These are phyloP conservation scores for Fusarium anthophilum DNA, from an alignment of 2,329 filamentous ascomycete genomes.

Conservation along the genomic window DNA sequence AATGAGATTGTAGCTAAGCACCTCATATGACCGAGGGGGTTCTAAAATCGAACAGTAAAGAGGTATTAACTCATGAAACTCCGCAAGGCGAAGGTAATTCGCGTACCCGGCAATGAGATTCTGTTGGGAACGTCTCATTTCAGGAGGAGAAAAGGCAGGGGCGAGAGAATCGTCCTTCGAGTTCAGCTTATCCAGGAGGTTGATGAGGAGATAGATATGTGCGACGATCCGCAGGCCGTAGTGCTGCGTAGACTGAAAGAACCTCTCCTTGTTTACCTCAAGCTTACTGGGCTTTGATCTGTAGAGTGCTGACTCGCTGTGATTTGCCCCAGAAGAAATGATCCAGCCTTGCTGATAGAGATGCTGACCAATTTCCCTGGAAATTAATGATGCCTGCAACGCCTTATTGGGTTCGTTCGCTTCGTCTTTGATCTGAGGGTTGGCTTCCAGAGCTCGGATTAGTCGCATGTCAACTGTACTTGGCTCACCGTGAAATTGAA, in stretches of 20 bases:
- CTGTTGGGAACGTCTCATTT: conserved; percentile 65
- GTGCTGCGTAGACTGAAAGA: conserved; percentile 65
- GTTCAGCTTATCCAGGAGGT: conserved; percentile 71
- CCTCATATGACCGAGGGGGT: conserved; percentile 70
- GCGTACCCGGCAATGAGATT: conserved; percentile 86
- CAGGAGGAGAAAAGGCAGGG: conserved; percentile 19
- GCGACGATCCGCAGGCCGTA: conserved; percentile 74
- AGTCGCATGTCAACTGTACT: conserved; percentile 64
- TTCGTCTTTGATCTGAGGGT: conserved; percentile 65
- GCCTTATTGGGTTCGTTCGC: conserved; percentile 74
- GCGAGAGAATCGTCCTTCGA: conserved; percentile 25
- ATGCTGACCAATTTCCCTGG: conserved; percentile 66
- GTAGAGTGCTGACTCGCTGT: conserved; percentile 43
- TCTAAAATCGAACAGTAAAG: conserved; percentile 86
- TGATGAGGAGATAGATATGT: conserved; percentile 71
- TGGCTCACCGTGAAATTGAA: conserved; percentile 68
- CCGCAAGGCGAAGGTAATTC: conserved; percentile 76
- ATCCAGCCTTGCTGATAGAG: conserved; percentile 67
- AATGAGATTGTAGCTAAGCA: conserved; percentile 80
- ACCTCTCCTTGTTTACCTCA: conserved; percentile 55
- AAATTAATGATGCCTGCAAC: conserved; percentile 79
- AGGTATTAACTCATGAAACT: conserved; percentile 81
- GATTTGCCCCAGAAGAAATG: conserved; percentile 41
- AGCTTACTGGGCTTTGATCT: conserved; percentile 38
- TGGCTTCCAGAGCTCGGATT: conserved; percentile 67